Base-by-base conservation (phyloP, 306 rosid species). In the Trichosanthes truncata region DNA sequence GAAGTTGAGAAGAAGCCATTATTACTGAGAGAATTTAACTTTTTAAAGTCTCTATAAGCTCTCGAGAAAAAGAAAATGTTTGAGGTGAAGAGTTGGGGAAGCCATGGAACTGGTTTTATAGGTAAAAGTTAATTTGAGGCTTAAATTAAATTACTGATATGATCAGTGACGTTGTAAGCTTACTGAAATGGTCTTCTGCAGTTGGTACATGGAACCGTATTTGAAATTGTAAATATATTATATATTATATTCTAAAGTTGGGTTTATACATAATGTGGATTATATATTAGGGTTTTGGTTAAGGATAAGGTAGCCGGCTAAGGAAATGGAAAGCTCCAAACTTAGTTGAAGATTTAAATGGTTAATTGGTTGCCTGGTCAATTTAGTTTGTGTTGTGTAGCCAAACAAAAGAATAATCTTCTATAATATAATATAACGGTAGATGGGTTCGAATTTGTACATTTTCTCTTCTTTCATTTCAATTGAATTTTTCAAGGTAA, bases 1-100 rank as follows among this genome's bases (percentile, higher is more conserved):
- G 78, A 56, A 74, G 8, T 26, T 41, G 41, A 48, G 74, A 59
- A 49, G 82, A 67, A 52, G 82, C 82, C 80, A 80, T 83, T 83
- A 82, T 85, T 59, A 23, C 3, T 68, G n/a, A 35, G 33, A 51
- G 7, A 17, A 3, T 15, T 0, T 11, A 12, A 46, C 51, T 10
- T 46, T 46, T 46, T 12, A 4, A 46, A 46, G 51, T 10, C 51
- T 46, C 15, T 46, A 11, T 46, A 12, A 46, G 51, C 51, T 46
- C 15, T 1, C 2, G 23, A 17, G 7, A 17, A 52, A 52, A 3
- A 17, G 15, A 6, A 52, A 17, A 17, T 52, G 59, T 55, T 62
- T 62, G 41, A 62, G 66, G 43, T 62, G 69, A 31, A 15, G 69
- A 31, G 21, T 14, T 62, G 7, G 73, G 48, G 21, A 4, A 35